phyloP scores from a whole-genome alignment of 2,329 filamentous ascomycete genomes.

The Albophoma yamanashiensis region DNA sequence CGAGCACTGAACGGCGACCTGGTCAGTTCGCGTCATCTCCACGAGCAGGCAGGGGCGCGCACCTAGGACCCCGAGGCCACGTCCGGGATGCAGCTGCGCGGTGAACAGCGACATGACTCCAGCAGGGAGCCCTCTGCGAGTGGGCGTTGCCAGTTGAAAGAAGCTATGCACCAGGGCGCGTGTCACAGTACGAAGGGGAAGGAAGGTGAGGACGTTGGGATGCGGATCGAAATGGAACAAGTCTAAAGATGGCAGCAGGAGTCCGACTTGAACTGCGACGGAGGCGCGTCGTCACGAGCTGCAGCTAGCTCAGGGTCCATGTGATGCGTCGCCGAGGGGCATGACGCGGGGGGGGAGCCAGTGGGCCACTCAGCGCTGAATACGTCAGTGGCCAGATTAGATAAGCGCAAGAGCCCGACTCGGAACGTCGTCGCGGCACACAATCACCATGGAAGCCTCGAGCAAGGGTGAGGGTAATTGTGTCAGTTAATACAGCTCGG shows the following conservation, averaged over 20 bases:
- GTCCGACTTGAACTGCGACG: background rate
- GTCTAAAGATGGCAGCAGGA: background rate
- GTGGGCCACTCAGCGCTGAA: background rate
- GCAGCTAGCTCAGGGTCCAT: background rate
- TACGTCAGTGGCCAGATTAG: background rate
- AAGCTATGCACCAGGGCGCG: background rate
- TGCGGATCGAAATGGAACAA: background rate
- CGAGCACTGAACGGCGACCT: constrained; percentile 80
- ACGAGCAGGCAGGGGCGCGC: background rate
- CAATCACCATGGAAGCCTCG: background rate
- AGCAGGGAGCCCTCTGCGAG: background rate
- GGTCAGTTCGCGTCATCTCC: background rate
- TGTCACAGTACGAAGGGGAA: background rate
- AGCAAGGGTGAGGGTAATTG: background rate
- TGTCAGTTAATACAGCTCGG: background rate
- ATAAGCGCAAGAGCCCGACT: background rate
- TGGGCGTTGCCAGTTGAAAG: background rate
- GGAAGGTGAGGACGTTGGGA: background rate
- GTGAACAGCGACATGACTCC: constrained; percentile 36
- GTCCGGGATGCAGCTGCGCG: constrained; percentile 56
- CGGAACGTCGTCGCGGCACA: too few species aligned
- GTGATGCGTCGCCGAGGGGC: constrained; percentile 1
- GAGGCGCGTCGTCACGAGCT: background rate
- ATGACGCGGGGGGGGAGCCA: constrained; percentile 1
- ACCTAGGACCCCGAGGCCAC: constrained; percentile 53